Percentiles rank a stretch among this genome's conserved stretches.
phyloP scores from a whole-genome alignment of 768 basidiomycete genomes.

The Lentinula guzmanii region DNA sequence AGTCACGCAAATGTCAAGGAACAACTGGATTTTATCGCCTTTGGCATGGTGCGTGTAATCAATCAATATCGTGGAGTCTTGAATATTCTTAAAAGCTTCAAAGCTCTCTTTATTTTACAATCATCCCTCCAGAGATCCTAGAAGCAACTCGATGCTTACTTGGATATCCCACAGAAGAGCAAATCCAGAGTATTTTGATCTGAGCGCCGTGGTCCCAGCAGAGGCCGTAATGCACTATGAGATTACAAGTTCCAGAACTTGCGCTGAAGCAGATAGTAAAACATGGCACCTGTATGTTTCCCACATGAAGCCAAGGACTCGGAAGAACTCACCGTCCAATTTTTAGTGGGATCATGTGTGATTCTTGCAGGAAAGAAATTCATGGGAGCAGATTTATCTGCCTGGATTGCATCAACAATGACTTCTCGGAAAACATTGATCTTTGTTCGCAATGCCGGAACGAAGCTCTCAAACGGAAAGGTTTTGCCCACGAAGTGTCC shows the following conservation, averaged over 20 bases:
- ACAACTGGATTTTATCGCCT: not conserved
- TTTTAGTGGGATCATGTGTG: not conserved
- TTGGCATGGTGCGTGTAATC: not conserved
- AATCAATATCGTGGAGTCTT: not conserved
- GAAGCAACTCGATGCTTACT: not conserved
- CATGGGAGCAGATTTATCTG: not conserved
- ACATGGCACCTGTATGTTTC: not conserved
- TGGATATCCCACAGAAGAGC: not conserved
- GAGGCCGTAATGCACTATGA: not conserved
- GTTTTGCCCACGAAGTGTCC: not conserved
- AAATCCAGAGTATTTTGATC: not conserved
- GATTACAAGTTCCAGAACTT: not conserved
- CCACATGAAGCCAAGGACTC: not conserved
- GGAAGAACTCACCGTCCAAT: not conserved
- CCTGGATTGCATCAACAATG: not conserved
- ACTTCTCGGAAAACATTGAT: conserved; percentile 2
- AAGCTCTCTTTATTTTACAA: not conserved
- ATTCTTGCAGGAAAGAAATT: not conserved
- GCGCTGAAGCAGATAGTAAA: not conserved
- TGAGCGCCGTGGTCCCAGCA: not conserved
- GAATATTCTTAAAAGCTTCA: not conserved
- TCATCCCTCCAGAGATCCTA: not conserved
- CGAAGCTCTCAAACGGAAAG: not conserved
- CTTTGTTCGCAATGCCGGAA: not conserved
- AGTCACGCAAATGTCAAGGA: not conserved